Evolutionary conservation across 73 alveolate species (phyloP).

Genomic region (Tetrahymena elliotti): DNA sequence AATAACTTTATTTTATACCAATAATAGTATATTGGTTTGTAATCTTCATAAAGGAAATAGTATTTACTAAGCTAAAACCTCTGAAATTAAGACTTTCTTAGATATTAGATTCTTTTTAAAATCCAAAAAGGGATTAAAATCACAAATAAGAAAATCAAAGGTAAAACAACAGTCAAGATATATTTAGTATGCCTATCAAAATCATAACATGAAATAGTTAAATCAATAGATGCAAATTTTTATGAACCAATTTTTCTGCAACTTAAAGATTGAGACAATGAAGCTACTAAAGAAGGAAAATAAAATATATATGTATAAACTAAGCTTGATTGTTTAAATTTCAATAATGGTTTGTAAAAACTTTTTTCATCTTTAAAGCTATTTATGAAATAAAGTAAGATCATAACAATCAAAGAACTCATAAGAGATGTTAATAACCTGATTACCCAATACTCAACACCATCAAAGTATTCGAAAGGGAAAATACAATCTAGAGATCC

Average conservation of each 20-base stretch:
- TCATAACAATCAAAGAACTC: neutral
- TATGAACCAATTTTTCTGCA: neutral
- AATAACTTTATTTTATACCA: neutral
- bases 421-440: neutral
- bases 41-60: neutral
- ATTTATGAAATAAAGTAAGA: neutral
- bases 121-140: neutral
- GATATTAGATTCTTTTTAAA: neutral
- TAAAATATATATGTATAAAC: neutral
- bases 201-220: neutral
- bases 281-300: neutral
- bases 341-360: neutral
- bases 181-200: neutral
- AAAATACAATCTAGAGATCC: neutral
- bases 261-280: neutral
- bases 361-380: neutral
- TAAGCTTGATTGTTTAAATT: neutral
- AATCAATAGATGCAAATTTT: neutral
- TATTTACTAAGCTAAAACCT: neutral
- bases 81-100: neutral
- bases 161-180: neutral
- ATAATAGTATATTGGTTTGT: neutral
- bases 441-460: neutral
- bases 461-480: neutral
- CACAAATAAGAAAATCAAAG: neutral